A percentile compares a stretch with the other conserved stretches of the same genome.
phyloP scores from a whole-genome alignment of 768 basidiomycete genomes.

The Lyophyllum decastes region DNA sequence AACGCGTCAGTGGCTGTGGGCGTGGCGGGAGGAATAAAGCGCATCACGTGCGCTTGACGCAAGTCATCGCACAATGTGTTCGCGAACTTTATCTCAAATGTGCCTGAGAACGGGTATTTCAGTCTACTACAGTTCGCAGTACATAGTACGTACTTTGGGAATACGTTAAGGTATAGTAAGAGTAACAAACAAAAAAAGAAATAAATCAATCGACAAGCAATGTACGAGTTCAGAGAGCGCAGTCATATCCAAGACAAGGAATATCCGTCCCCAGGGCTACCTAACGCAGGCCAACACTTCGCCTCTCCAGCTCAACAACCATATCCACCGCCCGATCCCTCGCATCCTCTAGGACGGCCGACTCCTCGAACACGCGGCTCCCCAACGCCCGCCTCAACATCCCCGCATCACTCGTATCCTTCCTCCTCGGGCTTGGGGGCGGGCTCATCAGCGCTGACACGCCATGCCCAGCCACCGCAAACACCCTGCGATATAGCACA shows the following conservation, averaged over 20 bases:
- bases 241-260: neutral
- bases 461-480: constrained; percentile 32
- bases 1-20: neutral
- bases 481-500: constrained; percentile 62
- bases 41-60: neutral
- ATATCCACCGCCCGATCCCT: constrained; percentile 77
- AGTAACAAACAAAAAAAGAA: neutral
- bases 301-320: constrained; percentile 49
- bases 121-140: neutral
- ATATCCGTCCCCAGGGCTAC: constrained; percentile 1
- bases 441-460: constrained; percentile 53
- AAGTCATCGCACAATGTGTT: neutral
- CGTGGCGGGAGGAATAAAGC: neutral
- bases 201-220: neutral
- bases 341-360: constrained; percentile 62
- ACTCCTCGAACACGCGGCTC: constrained; percentile 40
- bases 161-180: neutral
- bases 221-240: neutral
- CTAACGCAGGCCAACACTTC: constrained; percentile 22
- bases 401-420: constrained; percentile 33
- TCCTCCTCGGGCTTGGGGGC: constrained; percentile 49
- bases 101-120: neutral
- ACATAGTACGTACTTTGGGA: neutral
- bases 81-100: neutral
- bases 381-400: constrained; percentile 60